Percentiles rank a stretch among this genome's conserved stretches.
Evolutionary conservation across 1,284 basidiomycete genomes (phyloP).

Genomic region (Puccinia novopanici): DNA sequence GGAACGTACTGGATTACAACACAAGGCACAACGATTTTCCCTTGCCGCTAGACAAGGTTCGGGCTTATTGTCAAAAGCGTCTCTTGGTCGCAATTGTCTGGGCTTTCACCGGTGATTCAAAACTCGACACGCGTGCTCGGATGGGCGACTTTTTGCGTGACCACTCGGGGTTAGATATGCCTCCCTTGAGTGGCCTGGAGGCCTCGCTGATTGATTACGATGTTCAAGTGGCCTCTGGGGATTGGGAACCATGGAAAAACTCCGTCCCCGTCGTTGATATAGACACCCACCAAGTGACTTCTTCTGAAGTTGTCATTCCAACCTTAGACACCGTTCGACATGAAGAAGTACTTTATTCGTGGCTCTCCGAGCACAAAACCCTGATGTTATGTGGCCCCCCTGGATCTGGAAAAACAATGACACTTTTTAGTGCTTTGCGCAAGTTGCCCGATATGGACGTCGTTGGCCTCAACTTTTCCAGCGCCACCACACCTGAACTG

Average conservation of each 20-base stretch:
- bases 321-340: conserved; percentile 98
- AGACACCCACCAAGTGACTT: conserved; percentile 91
- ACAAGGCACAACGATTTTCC: conserved; percentile 93
- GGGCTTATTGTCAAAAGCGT: conserved; percentile 87
- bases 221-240: conserved; percentile 79
- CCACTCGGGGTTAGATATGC: conserved; percentile 86
- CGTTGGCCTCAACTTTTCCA: conserved; percentile 98
- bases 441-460: conserved; percentile 99
- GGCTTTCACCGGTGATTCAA: conserved; percentile 96
- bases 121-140: conserved; percentile 80
- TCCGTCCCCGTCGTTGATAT: conserved; percentile 93
- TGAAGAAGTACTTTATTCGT: conserved; percentile 96
- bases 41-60: conserved; percentile 75
- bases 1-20: conserved; percentile 94
- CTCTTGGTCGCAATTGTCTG: conserved; percentile 90
- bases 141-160: conserved; percentile 85
- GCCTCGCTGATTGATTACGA: conserved; percentile 92
- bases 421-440: conserved; percentile 94
- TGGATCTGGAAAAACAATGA: conserved; percentile 99
- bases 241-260: conserved; percentile 89
- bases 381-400: conserved; percentile 98
- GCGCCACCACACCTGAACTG: conserved; percentile 94
- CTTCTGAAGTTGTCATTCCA: conserved; percentile 94
- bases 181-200: conserved; percentile 67
- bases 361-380: conserved; percentile 98